Evolutionary conservation across 2,329 filamentous ascomycete genomes (phyloP).

Genomic region (Verticillium albo-atrum): DNA sequence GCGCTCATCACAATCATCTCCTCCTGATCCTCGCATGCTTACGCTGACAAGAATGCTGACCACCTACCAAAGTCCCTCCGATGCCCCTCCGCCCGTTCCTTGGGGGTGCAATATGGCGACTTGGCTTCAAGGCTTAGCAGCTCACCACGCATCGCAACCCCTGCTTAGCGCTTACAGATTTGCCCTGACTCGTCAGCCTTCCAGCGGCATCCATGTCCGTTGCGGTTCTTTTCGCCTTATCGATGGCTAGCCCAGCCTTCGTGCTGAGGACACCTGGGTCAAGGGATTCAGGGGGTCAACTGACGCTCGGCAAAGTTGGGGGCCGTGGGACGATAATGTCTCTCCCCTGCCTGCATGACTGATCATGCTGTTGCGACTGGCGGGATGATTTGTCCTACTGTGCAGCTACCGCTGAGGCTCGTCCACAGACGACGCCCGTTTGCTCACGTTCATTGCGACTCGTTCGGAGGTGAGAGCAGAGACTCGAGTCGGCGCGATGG

Average conservation of each 20-base stretch:
- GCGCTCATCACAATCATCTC: background rate
- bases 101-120: background rate
- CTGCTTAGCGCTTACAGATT: background rate
- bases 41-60: background rate
- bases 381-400: background rate
- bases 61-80: background rate
- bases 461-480: background rate
- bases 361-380: background rate
- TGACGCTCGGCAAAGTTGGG: background rate
- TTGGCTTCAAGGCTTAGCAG: background rate
- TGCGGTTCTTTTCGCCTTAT: background rate
- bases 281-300: background rate
- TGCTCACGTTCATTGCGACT: background rate
- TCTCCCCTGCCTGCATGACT: background rate
- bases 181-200: background rate
- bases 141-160: background rate
- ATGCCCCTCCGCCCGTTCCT: background rate
- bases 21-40: background rate
- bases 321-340: background rate
- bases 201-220: background rate
- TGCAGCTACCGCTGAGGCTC: background rate
- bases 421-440: background rate
- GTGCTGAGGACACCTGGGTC: background rate
- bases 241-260: background rate
- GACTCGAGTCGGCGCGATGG: background rate